Evolutionary conservation across 495 filamentous ascomycete species (phyloP), one percentile per base, ranked within the genome.

Genomic region (Aspergillus homomorphus): DNA sequence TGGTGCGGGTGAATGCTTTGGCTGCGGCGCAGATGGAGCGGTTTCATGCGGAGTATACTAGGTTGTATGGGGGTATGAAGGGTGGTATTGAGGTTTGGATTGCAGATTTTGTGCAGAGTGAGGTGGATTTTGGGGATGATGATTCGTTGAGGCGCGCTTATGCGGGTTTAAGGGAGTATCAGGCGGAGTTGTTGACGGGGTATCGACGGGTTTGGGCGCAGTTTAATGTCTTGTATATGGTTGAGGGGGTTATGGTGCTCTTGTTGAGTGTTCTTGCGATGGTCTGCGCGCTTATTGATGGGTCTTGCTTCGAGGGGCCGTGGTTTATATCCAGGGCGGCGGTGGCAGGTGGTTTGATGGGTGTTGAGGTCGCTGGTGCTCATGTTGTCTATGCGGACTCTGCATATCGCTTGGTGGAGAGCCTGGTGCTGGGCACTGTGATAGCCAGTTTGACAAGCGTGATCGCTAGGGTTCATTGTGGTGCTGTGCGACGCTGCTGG

Each of bases 11-110:
- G 0, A 87, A 86, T 60, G 83, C 87, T 7, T 69, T 92, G 30
- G 80, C 92, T 0, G 83, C 89, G 3, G 89, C 89, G 16, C 92
- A 94, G 60, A 92, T 96, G 62, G 87, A 89, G 73, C 80, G 87
- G 56, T 98, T 97, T 68, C 90, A 93, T 67, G 75, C 72, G 23
- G 77, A 82, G 58, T 90, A 89, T 65, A 73, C 79, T 1, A 61
- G 64, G 19, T 80, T 83, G 18, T 80, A 23, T 41, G 20, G 41
- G 53, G 22, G 14, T 8, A 9, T n/a, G 2, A 18, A 15, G 22
- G 51, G 48, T 4, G 48, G 46, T 22, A 2, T 26, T 51, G 48
- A 28, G 45, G 3, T 46, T 22, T 9, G 19, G 8, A 23, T 20
- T 20, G n/a, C 12, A 46, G 19, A 46, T 22, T 23, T 46, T 8